A percentile compares a stretch with the other conserved stretches of the same genome.
Evolutionary conservation across 345 rosid species (phyloP).

Genomic region (Linum tenue): DNA sequence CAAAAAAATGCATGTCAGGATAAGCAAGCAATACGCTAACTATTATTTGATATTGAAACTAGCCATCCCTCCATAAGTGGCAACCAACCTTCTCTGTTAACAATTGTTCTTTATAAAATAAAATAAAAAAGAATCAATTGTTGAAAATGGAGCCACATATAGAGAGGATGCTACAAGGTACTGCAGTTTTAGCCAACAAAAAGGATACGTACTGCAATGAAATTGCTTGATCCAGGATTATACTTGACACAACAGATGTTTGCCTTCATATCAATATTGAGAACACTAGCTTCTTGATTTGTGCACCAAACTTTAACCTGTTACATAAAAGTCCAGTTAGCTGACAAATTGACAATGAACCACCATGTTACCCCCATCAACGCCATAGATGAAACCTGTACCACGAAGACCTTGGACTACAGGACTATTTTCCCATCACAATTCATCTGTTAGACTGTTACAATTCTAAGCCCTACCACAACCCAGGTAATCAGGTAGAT

Average conservation of each 20-base stretch:
- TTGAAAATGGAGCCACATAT: too few species aligned
- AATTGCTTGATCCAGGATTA: conserved; percentile 94
- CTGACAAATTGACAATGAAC: neutral
- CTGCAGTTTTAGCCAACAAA: neutral
- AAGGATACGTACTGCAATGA: conserved; percentile 60
- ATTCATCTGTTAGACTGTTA: too few species aligned
- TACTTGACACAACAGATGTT: conserved; percentile 97
- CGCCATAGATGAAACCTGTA: too few species aligned
- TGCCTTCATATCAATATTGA: conserved; percentile 96
- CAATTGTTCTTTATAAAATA: too few species aligned
- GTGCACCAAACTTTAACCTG: conserved; percentile 99
- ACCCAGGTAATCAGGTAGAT: too few species aligned
- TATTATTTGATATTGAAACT: neutral
- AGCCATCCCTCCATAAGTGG: too few species aligned
- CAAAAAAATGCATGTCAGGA: neutral
- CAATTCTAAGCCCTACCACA: too few species aligned
- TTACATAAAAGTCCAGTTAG: conserved; percentile 13
- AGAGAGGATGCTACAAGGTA: neutral
- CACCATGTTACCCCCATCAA: neutral
- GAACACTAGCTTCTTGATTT: conserved; percentile 85
- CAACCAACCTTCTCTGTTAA: too few species aligned
- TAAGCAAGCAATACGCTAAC: neutral
- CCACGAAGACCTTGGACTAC: too few species aligned
- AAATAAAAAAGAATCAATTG: too few species aligned
- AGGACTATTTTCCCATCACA: too few species aligned